Evolutionary conservation across 192 early-diverging fungal species (phyloP).

Genomic region (Tieghemiomyces parasiticus): DNA sequence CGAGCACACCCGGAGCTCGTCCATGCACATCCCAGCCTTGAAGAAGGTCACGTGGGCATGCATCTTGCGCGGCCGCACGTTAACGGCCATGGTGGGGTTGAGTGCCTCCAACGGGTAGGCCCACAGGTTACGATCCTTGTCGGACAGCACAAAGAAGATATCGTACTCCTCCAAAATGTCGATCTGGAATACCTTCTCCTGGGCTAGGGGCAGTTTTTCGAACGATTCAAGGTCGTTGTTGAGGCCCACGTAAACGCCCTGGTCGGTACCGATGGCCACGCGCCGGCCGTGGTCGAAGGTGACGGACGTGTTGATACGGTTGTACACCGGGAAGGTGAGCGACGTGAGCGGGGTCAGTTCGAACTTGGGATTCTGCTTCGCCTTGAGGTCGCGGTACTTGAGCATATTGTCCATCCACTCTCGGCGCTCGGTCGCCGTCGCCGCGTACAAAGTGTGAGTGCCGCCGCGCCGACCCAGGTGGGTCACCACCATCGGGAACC

Average conservation of each 20-base stretch:
- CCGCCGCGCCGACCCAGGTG: constrained; percentile 61
- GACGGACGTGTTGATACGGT: constrained; percentile 28
- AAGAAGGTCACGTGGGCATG: constrained; percentile 52
- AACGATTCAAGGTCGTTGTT: constrained; percentile 31
- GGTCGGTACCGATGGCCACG: constrained; percentile 72
- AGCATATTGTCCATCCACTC: constrained; percentile 74
- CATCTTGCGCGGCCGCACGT: constrained; percentile 31
- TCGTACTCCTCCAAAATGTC: constrained; percentile 72
- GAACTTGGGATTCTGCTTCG: constrained; percentile 16
- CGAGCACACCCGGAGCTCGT: constrained; percentile 45
- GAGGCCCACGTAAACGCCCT: constrained; percentile 67
- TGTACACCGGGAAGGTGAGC: constrained; percentile 24
- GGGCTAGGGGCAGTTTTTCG: constrained; percentile 35
- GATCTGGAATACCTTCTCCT: constrained; percentile 75
- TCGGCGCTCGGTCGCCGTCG: constrained; percentile 50
- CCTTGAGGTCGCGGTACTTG: constrained; percentile 6
- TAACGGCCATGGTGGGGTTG: constrained; percentile 20
- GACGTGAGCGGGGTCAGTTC: constrained; percentile 28
- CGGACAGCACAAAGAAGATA: constrained; percentile 67
- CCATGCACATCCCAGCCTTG: constrained; percentile 44
- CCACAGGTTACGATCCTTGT: constrained; percentile 42
- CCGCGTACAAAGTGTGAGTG: constrained; percentile 53
- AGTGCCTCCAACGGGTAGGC: constrained; percentile 37
- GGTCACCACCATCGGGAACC: constrained; percentile 56
- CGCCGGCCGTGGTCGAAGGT: constrained; percentile 40